phyloP scores from a whole-genome alignment of 768 basidiomycete species.

The Clitopilus hobsonii region DNA sequence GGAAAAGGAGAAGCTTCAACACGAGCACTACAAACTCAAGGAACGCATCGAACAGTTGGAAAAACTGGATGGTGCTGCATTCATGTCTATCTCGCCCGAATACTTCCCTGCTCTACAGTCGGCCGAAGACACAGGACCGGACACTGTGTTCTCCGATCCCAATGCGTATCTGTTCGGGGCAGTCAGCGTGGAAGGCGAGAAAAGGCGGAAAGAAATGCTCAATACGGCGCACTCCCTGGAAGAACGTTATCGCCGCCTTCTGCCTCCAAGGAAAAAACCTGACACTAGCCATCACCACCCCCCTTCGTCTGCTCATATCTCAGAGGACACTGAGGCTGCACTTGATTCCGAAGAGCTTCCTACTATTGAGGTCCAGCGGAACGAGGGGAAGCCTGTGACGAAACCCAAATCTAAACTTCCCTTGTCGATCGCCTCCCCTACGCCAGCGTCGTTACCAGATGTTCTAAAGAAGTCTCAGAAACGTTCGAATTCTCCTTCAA shows the following conservation, averaged over 20 bases:
- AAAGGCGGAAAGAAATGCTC: slow-evolving; percentile 70
- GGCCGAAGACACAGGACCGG: slow-evolving; percentile 23
- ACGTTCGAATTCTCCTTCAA: too few relatives aligned
- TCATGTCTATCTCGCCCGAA: slow-evolving; percentile 56
- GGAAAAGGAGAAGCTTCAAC: slow-evolving; percentile 89
- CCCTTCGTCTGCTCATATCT: neutral
- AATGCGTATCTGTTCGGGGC: slow-evolving; percentile 32
- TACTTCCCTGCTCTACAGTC: slow-evolving; percentile 41
- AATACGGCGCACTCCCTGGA: slow-evolving; percentile 62
- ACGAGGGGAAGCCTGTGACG: too few relatives aligned
- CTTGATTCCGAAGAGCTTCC: neutral
- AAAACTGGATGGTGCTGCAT: slow-evolving; percentile 67
- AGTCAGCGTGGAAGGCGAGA: slow-evolving; percentile 58
- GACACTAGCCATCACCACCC: slow-evolving; percentile 8
- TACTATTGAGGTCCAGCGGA: too few relatives aligned
- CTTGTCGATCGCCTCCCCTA: too few relatives aligned
- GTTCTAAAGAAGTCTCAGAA: too few relatives aligned
- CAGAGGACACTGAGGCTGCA: too few relatives aligned
- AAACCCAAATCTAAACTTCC: too few relatives aligned
- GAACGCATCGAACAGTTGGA: slow-evolving; percentile 83
- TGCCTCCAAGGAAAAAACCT: slow-evolving; percentile 55
- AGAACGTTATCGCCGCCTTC: slow-evolving; percentile 67
- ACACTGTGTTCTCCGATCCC: slow-evolving; percentile 22
- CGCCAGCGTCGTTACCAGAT: too few relatives aligned
- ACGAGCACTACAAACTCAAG: slow-evolving; percentile 89